Evolutionary conservation across 306 rosid species (phyloP), one percentile per base, ranked within the genome.

Genomic region (Biancaea sappan): DNA sequence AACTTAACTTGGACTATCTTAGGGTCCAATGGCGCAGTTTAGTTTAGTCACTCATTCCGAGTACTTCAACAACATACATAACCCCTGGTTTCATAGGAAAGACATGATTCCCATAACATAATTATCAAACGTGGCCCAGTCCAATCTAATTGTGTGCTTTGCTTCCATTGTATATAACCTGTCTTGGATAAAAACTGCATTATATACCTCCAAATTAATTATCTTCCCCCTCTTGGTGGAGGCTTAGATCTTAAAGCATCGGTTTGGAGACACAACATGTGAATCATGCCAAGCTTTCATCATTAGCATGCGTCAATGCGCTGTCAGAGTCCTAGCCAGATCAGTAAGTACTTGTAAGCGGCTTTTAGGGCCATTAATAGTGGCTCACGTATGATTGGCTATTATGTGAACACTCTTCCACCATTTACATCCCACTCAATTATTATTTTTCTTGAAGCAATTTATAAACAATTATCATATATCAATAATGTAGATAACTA

Each of bases 291-390:
- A 54, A 81, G 73, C 78, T 76, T 81, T 54, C 38, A 40, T 81
- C 81, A 81, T 76, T 71, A 70, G 78, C 81, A 70, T 76, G 78
- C 74, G 84, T 14, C 74, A 51, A 52, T 69, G 50, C n/a, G 74
- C 66, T 81, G 84, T 81, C 78, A 78, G 80, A 54, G 62, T 51
- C 62, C 66, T 31, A 61, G 53, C 63, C 72, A 69, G 51, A 66
- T 48, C 74, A 74, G 66, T 48, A 80, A 74, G 66, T 68, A 50
- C 50, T 50, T 35, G 35, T n/a, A 3, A 8, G 58, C 21, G 61
- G 11, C 72, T 57, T 68, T 80, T 60, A 29, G 66, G 59, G 69
- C 80, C 54, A 35, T 70, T 37, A 74, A 57, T 75, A 18, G 66
- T 68, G 35, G 4, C 63, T 53, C n/a, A n/a, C n/a, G n/a, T 44